Conservation (phyloP, 768 basidiomycete genomes). For the Lactarius quietus region DNA sequence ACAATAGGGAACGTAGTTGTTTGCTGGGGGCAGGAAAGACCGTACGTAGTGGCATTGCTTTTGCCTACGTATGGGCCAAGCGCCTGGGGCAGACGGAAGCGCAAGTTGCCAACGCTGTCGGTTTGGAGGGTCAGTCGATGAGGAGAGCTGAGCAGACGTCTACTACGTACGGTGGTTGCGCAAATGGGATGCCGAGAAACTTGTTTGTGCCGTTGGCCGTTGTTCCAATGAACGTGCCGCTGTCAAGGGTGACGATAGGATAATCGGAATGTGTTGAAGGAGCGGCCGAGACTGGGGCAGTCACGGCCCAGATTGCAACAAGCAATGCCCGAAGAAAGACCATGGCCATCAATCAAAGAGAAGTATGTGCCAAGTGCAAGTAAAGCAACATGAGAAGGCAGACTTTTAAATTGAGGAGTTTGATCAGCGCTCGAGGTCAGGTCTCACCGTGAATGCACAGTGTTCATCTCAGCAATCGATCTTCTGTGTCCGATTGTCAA, state of each 20-base stretch:
- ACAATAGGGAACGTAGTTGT: neutral
- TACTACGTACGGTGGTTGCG: slow-evolving; percentile 36
- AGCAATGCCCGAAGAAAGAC: neutral
- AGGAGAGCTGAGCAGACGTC: neutral
- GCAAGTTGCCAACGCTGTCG: slow-evolving; percentile 34
- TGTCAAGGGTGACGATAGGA: slow-evolving; percentile 31
- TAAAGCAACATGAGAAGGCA: neutral
- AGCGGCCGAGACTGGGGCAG: neutral
- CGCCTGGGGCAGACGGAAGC: slow-evolving; percentile 36
- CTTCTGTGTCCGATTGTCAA: no score
- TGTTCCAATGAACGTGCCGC: slow-evolving; percentile 33
- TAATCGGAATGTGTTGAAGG: neutral
- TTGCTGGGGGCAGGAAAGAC: slow-evolving; percentile 30
- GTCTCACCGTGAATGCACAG: no score
- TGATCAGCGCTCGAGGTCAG: no score
- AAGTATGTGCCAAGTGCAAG: neutral
- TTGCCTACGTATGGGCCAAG: slow-evolving; percentile 19
- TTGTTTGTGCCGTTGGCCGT: slow-evolving; percentile 27
- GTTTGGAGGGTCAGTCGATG: neutral
- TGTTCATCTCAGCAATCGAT: no score
- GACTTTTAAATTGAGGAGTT: no score
- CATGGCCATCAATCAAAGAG: neutral
- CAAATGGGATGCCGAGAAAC: slow-evolving; percentile 43
- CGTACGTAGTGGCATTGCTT: slow-evolving; percentile 25
- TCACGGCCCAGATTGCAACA: neutral